Evolutionary conservation across 2,329 filamentous ascomycete genomes (phyloP).

Genomic region (Falciphora oryzae): DNA sequence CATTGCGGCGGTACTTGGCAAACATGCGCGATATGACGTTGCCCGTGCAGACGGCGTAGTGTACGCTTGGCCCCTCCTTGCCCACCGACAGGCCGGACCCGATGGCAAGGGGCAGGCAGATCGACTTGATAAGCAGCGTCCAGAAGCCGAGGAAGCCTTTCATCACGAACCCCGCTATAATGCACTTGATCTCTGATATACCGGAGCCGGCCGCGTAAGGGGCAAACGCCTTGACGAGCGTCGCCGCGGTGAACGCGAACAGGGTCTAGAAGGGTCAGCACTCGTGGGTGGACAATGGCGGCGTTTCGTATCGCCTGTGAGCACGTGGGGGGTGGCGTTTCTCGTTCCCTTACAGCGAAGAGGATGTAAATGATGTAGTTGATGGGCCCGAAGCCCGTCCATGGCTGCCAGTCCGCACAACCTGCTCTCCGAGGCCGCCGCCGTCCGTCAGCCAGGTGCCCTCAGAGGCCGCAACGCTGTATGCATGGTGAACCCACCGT

Average conservation of each 20-base stretch:
- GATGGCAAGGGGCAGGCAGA: slow-evolving; percentile 85
- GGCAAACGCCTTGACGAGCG: slow-evolving; percentile 82
- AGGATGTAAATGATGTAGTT: slow-evolving; percentile 88
- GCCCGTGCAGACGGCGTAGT: slow-evolving; percentile 95
- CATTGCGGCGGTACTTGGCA: slow-evolving; percentile 84
- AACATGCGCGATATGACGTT: slow-evolving; percentile 95
- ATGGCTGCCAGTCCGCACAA: slow-evolving; percentile 82
- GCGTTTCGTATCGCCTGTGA: background rate
- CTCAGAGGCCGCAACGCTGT: background rate
- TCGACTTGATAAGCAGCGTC: slow-evolving; percentile 90
- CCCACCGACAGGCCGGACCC: slow-evolving; percentile 91
- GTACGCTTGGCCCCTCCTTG: slow-evolving; percentile 97
- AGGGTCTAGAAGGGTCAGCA: slow-evolving; percentile 43
- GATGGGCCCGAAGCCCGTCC: slow-evolving; percentile 70
- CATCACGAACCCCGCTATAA: slow-evolving; percentile 98
- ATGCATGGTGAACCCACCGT: slow-evolving; percentile 42
- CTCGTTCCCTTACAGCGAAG: slow-evolving; percentile 59
- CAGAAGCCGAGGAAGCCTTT: slow-evolving; percentile 91
- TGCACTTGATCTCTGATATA: slow-evolving; percentile 98
- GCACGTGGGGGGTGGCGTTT: background rate
- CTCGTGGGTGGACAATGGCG: slow-evolving; percentile 14
- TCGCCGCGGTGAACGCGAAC: slow-evolving; percentile 78
- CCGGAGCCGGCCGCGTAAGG: slow-evolving; percentile 95
- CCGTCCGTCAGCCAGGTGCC: background rate
- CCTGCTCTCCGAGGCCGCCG: slow-evolving; percentile 39